phyloP scores from a whole-genome alignment of 768 basidiomycete species.

The Trametes sanguinea region DNA sequence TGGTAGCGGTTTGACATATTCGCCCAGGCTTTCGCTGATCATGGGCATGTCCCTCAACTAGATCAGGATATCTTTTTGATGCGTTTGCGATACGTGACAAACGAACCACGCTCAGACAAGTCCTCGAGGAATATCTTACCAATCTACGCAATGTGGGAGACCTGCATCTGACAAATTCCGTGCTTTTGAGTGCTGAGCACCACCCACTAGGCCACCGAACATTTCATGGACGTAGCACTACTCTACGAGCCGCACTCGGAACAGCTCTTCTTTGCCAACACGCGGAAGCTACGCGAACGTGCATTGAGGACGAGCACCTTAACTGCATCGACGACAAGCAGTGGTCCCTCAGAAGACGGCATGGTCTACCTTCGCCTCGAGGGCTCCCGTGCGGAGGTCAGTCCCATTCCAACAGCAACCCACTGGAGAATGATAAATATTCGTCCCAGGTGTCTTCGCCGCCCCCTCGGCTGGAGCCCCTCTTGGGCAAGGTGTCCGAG shows the following conservation, averaged over 20 bases:
- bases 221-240: slow-evolving; percentile 46
- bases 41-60: slow-evolving; percentile 18
- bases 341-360: neutral
- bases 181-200: neutral
- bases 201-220: slow-evolving; percentile 18
- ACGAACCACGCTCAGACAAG: slow-evolving; percentile 31
- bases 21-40: too few species aligned
- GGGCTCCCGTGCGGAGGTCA: slow-evolving; percentile 1
- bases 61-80: slow-evolving; percentile 57
- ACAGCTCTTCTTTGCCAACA: slow-evolving; percentile 55
- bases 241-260: slow-evolving; percentile 47
- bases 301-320: neutral
- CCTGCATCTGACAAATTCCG: neutral
- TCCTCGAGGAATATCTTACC: slow-evolving; percentile 40
- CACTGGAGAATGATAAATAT: too few species aligned
- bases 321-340: too few species aligned
- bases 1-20: neutral
- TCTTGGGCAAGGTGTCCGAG: neutral
- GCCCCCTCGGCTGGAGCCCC: neutral
- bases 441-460: neutral
- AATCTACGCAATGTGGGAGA: slow-evolving; percentile 41
- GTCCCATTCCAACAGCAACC: neutral
- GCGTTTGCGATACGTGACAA: slow-evolving; percentile 35
- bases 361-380: neutral
- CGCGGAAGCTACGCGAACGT: slow-evolving; percentile 9